These are phyloP conservation scores for Colletotrichum coccodes DNA, from an alignment of 2,329 filamentous ascomycete genomes.

Conservation along the genomic window DNA sequence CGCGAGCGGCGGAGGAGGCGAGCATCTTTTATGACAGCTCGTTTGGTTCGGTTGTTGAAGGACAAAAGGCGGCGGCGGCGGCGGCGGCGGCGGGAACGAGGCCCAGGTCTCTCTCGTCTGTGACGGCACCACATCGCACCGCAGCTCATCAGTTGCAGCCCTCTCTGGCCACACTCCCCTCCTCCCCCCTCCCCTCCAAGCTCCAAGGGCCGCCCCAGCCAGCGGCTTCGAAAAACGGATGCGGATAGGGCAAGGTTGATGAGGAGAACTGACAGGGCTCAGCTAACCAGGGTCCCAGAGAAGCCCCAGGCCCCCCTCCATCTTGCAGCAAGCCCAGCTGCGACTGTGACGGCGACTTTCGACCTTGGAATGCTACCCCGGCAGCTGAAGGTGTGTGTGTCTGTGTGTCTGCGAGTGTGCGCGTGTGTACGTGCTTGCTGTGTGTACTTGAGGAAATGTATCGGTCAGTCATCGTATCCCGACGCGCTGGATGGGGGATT, in stretches of 20 bases:
- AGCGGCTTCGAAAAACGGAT: constrained; percentile 19
- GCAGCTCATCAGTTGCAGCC: neutral
- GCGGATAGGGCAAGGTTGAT: constrained; percentile 20
- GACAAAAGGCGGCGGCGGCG: constrained; percentile 3
- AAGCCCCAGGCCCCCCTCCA: neutral
- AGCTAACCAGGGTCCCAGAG: neutral
- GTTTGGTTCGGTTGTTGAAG: neutral
- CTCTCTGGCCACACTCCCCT: too few relatives aligned
- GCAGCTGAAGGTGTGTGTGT: neutral
- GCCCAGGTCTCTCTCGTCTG: neutral
- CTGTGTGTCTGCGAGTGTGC: neutral
- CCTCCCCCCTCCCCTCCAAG: neutral
- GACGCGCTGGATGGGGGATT: neutral
- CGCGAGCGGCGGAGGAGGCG: constrained; percentile 5
- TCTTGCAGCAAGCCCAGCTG: neutral
- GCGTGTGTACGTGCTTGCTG: neutral
- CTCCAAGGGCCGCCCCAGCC: constrained; percentile 1
- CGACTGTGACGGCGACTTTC: neutral
- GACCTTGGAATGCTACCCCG: neutral
- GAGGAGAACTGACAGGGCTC: constrained; percentile 5
- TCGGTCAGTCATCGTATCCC: neutral
- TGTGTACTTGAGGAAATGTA: neutral
- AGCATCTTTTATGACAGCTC: constrained; percentile 31
- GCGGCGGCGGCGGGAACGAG: neutral
- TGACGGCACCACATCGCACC: constrained; percentile 10